A percentile compares a stretch with the other conserved stretches of the same genome.
Conservation (phyloP, 306 rosid genomes). For the Dicorynia guianensis region DNA sequence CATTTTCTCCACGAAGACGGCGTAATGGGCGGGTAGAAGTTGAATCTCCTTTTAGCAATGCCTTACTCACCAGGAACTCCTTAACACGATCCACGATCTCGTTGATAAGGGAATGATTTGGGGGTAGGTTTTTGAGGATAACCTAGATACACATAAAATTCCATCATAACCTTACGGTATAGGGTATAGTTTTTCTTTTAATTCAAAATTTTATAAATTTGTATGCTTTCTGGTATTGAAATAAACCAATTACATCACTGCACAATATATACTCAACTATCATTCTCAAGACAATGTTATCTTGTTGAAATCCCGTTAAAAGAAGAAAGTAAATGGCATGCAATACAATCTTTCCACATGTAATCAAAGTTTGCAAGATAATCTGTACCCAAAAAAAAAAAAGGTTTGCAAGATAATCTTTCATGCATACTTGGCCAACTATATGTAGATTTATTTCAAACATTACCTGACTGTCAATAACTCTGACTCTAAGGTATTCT, state of each 20-base stretch:
- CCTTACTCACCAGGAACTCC: conserved; percentile 85
- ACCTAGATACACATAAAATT: conserved; percentile 58
- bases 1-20: conserved; percentile 77
- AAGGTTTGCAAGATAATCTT: conserved; percentile 26
- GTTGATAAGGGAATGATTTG: conserved; percentile 78
- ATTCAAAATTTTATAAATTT: conserved; percentile 29
- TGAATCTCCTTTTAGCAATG: conserved; percentile 83
- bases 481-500: conserved; percentile 92
- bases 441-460: conserved; percentile 30
- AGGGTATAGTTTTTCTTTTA: conserved; percentile 29
- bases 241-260: conserved; percentile 16
- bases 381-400: too few species aligned
- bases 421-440: conserved; percentile 22
- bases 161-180: conserved; percentile 39
- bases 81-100: conserved; percentile 83
- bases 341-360: conserved; percentile 23
- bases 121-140: conserved; percentile 87
- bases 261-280: conserved; percentile 5
- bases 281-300: conserved; percentile 35
- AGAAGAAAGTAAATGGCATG: background rate
- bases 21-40: conserved; percentile 59
- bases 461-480: conserved; percentile 80
- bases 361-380: conserved; percentile 25
- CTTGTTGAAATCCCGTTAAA: conserved; percentile 7
- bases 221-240: conserved; percentile 28